These are phyloP conservation scores for Boletus rex-veris DNA, from an alignment of 768 basidiomycete species.

Conservation along the genomic window DNA sequence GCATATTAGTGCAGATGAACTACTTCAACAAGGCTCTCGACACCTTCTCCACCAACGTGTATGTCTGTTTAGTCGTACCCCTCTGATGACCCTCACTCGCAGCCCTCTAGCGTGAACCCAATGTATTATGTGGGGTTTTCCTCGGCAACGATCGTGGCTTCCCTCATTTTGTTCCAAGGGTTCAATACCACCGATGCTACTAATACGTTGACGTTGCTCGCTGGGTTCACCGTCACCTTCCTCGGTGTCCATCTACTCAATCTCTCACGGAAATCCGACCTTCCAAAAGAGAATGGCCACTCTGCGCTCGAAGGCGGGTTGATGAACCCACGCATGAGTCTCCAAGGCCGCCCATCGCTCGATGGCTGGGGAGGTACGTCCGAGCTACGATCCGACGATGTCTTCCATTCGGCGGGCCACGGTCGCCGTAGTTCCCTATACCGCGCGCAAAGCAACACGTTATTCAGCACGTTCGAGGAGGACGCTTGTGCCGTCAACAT, in stretches of 20 bases:
- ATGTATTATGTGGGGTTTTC: conserved; percentile 98
- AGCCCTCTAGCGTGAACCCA: conserved; percentile 75
- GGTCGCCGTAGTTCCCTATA: conserved; percentile 65
- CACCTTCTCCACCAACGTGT: conserved; percentile 97
- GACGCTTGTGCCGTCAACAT: conserved; percentile 28
- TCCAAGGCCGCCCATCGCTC: conserved; percentile 76
- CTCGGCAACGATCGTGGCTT: conserved; percentile 88
- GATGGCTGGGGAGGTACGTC: conserved; percentile 63
- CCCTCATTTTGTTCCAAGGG: conserved; percentile 95
- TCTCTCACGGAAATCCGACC: conserved; percentile 61
- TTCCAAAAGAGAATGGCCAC: conserved; percentile 43
- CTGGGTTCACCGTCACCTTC: conserved; percentile 91
- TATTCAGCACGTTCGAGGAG: conserved; percentile 78
- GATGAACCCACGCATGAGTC: conserved; percentile 74
- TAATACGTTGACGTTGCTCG: conserved; percentile 82
- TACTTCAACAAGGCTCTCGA: conserved; percentile 99
- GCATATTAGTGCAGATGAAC: conserved; percentile 92
- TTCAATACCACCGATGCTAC: conserved; percentile 84
- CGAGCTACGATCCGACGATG: conserved; percentile 27
- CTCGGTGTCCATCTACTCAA: conserved; percentile 95
- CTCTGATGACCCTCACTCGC: background rate
- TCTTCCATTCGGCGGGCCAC: conserved; percentile 41
- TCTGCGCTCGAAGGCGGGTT: conserved; percentile 61
- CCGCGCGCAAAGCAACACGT: conserved; percentile 57
- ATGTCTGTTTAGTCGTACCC: conserved; percentile 33